Evolutionary conservation across 2,329 filamentous ascomycete genomes (phyloP).

Genomic region (Diaporthe nobilis): DNA sequence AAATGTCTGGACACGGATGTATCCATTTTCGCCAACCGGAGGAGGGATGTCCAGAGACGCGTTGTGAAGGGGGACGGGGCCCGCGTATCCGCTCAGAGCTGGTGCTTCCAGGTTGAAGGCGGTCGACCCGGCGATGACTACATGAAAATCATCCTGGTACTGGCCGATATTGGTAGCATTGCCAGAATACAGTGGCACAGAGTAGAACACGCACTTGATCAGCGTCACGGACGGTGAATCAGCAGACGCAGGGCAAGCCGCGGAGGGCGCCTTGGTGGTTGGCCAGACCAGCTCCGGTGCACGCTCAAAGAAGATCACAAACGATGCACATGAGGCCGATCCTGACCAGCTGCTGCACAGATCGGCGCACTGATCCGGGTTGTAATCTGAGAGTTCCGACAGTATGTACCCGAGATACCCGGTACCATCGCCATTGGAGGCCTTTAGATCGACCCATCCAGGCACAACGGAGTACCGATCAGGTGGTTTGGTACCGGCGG

Average conservation of each 20-base stretch:
- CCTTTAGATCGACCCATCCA: constrained; percentile 40
- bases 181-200: constrained; percentile 29
- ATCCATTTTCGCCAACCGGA: constrained; percentile 47
- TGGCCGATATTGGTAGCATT: constrained; percentile 41
- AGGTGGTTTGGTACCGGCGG: constrained; percentile 29
- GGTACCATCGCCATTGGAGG: constrained; percentile 8
- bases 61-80: constrained; percentile 44
- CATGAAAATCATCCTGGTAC: constrained; percentile 41
- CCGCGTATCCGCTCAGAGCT: constrained; percentile 36
- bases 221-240: constrained; percentile 41
- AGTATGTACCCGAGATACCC: constrained; percentile 42
- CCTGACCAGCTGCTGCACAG: constrained; percentile 37
- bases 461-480: constrained; percentile 34
- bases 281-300: constrained; percentile 41
- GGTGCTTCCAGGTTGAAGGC: constrained; percentile 35
- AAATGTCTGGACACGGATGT: constrained; percentile 51
- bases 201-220: constrained; percentile 45
- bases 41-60: constrained; percentile 48
- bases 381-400: constrained; percentile 36
- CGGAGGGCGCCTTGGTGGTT: constrained; percentile 36
- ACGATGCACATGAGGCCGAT: constrained; percentile 34
- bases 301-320: constrained; percentile 44
- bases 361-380: constrained; percentile 38
- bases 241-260: constrained; percentile 38
- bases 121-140: constrained; percentile 42